Percentiles rank a stretch among this genome's conserved stretches.
phyloP scores from a whole-genome alignment of 768 basidiomycete species.

The Mycena pura region DNA sequence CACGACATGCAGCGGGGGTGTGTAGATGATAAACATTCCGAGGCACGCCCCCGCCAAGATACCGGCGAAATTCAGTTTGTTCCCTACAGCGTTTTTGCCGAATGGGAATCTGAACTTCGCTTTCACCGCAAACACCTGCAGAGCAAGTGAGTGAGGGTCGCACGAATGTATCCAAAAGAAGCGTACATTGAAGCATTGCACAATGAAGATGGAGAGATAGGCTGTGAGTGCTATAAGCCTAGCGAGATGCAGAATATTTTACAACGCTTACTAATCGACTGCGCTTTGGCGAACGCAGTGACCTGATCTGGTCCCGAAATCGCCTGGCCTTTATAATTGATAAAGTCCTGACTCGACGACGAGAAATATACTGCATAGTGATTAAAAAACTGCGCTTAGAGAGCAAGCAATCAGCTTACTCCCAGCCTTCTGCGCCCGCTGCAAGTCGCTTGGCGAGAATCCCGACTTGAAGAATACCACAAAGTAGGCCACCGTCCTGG shows the following conservation, averaged over 20 bases:
- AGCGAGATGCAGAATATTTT: neutral
- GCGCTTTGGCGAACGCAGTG: slow-evolving; percentile 64
- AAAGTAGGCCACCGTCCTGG: slow-evolving; percentile 67
- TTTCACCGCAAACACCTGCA: slow-evolving; percentile 70
- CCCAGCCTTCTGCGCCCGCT: slow-evolving; percentile 51
- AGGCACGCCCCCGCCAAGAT: slow-evolving; percentile 67
- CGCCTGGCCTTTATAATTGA: slow-evolving; percentile 56
- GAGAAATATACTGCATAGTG: slow-evolving; percentile 51
- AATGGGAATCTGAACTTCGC: slow-evolving; percentile 70
- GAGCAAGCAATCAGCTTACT: slow-evolving; percentile 32
- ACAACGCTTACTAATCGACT: slow-evolving; percentile 56
- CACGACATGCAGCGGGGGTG: slow-evolving; percentile 71
- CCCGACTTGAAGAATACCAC: slow-evolving; percentile 70
- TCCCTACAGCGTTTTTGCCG: slow-evolving; percentile 59
- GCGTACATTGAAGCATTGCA: slow-evolving; percentile 70
- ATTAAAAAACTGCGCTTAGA: neutral
- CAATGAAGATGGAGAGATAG: slow-evolving; percentile 72
- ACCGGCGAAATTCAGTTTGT: slow-evolving; percentile 70
- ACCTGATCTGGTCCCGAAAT: slow-evolving; percentile 57
- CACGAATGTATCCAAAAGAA: neutral
- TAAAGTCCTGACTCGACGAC: slow-evolving; percentile 57
- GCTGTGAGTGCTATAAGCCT: slow-evolving; percentile 34
- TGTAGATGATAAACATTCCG: slow-evolving; percentile 74
- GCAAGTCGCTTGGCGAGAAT: slow-evolving; percentile 64
- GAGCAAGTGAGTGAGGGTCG: neutral